Evolutionary conservation across 108 stramenopile genomes (phyloP).

Genomic region (Cyclostephanos tholiformis): DNA sequence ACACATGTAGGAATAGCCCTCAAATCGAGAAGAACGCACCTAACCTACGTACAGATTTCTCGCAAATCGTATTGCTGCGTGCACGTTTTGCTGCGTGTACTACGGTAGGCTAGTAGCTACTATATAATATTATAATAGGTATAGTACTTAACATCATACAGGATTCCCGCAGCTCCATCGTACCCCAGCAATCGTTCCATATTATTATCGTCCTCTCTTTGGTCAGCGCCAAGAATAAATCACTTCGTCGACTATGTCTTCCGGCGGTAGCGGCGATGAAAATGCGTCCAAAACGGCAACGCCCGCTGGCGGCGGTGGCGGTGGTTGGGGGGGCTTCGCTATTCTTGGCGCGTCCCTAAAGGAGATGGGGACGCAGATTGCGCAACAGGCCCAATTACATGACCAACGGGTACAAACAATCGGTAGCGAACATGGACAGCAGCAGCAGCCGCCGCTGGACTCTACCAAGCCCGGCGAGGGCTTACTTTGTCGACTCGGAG

Average conservation of each 20-base stretch:
- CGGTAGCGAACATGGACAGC: constrained; percentile 25
- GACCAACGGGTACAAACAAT: constrained; percentile 27
- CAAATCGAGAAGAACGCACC: no score
- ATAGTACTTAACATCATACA: no score
- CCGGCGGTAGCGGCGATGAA: background rate
- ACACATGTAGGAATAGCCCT: no score
- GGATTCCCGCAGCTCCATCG: no score
- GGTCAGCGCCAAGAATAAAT: background rate
- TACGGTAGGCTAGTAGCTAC: no score
- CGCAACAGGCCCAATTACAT: constrained; percentile 14
- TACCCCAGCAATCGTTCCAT: no score
- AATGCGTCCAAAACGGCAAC: background rate
- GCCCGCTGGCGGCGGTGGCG: background rate
- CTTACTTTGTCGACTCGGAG: constrained; percentile 35
- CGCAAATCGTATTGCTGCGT: no score
- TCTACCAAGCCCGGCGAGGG: constrained; percentile 18
- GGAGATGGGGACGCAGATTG: constrained; percentile 32
- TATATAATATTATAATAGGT: no score
- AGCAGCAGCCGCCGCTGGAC: constrained; percentile 9
- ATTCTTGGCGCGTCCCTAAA: constrained; percentile 23
- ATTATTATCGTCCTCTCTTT: no score
- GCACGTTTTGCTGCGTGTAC: no score
- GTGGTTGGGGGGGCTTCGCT: constrained; percentile 20
- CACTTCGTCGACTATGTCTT: constrained; percentile 1
- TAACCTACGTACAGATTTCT: no score